Evolutionary conservation across 1,139 yeast genomes (phyloP).

Genomic region (Pneumocystis jirovecii): DNA sequence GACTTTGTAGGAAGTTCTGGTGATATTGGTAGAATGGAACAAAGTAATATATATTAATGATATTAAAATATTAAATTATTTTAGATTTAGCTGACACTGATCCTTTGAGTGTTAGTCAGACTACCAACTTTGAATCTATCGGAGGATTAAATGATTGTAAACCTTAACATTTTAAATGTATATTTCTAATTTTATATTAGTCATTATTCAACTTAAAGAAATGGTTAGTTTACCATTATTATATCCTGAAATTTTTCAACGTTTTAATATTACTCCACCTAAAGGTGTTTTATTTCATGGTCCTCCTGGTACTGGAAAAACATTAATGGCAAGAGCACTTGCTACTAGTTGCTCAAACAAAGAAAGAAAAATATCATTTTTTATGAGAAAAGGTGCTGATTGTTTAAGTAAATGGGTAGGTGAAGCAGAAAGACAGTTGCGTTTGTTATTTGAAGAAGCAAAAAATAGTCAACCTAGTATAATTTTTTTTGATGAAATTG

Average conservation of each 20-base stretch:
- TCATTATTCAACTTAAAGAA: slow-evolving; percentile 83
- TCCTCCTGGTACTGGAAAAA: slow-evolving; percentile 99
- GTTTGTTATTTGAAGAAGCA: slow-evolving; percentile 88
- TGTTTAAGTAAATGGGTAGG: slow-evolving; percentile 98
- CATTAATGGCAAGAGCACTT: slow-evolving; percentile 91
- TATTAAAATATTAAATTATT: neutral
- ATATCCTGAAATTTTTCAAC: slow-evolving; percentile 86
- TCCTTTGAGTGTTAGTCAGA: slow-evolving; percentile 87
- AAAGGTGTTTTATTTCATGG: slow-evolving; percentile 97
- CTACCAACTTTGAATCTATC: slow-evolving; percentile 74
- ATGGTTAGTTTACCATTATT: slow-evolving; percentile 90
- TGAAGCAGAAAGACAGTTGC: slow-evolving; percentile 88
- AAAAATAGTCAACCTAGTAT: slow-evolving; percentile 90
- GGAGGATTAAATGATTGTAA: slow-evolving; percentile 68
- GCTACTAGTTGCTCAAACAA: slow-evolving; percentile 89
- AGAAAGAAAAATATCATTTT: slow-evolving; percentile 72
- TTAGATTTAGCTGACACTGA: slow-evolving; percentile 58
- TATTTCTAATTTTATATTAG: neutral
- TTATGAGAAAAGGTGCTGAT: slow-evolving; percentile 98
- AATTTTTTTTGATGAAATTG: slow-evolving; percentile 92
- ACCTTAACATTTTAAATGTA: slow-evolving; percentile 19
- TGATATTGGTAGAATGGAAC: neutral
- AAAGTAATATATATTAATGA: neutral
- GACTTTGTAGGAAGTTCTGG: neutral
- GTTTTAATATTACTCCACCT: slow-evolving; percentile 88